Evolutionary conservation across 352 stramenopile species (phyloP).

Genomic region (Globisporangium nagaii): DNA sequence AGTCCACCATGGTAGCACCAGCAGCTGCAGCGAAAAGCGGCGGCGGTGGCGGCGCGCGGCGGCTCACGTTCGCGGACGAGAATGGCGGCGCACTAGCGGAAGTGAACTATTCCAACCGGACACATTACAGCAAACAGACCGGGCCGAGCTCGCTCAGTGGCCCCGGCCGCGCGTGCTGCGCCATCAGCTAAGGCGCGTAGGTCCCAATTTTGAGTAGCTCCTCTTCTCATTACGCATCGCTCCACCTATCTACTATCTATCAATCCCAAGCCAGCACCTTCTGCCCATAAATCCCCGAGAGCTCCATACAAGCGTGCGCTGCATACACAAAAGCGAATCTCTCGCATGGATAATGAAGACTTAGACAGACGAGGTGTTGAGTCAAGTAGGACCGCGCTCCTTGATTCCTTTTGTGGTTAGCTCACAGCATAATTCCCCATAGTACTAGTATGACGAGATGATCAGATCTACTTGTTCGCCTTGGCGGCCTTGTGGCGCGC

Average conservation of each 20-base stretch:
- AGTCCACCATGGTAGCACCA: not conserved
- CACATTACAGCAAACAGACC: slow-evolving; percentile 78
- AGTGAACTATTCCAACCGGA: slow-evolving; percentile 67
- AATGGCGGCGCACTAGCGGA: slow-evolving; percentile 44
- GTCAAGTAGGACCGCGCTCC: slow-evolving; percentile 1
- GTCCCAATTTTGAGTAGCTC: too few species aligned
- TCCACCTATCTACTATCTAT: too few species aligned
- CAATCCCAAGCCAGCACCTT: too few species aligned
- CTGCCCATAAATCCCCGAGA: too few species aligned
- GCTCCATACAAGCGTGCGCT: too few species aligned
- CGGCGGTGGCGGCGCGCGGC: slow-evolving; percentile 11
- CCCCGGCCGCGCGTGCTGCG: slow-evolving; percentile 28
- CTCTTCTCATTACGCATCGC: too few species aligned
- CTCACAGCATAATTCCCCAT: slow-evolving; percentile 20
- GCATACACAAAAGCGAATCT: too few species aligned
- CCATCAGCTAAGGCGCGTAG: slow-evolving; percentile 29
- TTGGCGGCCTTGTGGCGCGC: slow-evolving; percentile 99
- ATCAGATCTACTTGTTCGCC: slow-evolving; percentile 89
- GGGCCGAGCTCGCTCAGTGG: slow-evolving; percentile 23
- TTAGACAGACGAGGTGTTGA: not conserved
- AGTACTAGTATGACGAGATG: slow-evolving; percentile 17
- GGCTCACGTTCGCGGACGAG: slow-evolving; percentile 67
- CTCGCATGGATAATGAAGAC: not conserved
- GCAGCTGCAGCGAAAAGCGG: not conserved
- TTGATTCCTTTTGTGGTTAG: slow-evolving; percentile 15